Percentiles rank a stretch among this genome's conserved stretches.
Conservation (phyloP, 352 stramenopile species). For the Phytophthora sojae region DNA sequence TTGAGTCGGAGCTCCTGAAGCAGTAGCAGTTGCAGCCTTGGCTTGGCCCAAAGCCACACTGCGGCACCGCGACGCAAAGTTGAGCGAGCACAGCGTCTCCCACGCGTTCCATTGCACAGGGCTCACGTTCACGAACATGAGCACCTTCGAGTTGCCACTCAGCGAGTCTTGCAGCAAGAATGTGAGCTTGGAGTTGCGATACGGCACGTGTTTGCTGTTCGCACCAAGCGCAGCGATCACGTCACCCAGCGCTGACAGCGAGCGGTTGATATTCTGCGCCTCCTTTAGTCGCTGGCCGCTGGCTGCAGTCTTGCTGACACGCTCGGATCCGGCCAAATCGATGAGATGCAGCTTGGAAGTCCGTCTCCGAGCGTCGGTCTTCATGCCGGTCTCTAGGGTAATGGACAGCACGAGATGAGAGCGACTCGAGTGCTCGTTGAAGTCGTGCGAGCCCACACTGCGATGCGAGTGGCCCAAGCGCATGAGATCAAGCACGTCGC, state of each 20-base stretch:
- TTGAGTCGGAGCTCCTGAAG: constrained; percentile 17
- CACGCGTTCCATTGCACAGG: constrained; percentile 88
- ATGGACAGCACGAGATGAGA: constrained; percentile 94
- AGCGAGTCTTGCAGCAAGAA: constrained; percentile 89
- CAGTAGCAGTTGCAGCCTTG: constrained; percentile 49
- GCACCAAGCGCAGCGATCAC: constrained; percentile 93
- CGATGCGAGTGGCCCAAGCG: constrained; percentile 86
- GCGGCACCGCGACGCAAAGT: constrained; percentile 90
- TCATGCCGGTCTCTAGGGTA: constrained; percentile 63
- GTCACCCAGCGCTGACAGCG: constrained; percentile 93
- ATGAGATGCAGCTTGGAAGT: constrained; percentile 89
- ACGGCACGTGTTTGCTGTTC: constrained; percentile 94
- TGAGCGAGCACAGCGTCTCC: constrained; percentile 92
- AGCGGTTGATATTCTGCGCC: constrained; percentile 97
- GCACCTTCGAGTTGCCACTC: constrained; percentile 82
- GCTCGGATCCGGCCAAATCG: constrained; percentile 89
- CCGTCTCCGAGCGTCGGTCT: constrained; percentile 49
- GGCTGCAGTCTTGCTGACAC: constrained; percentile 91
- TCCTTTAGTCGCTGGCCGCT: constrained; percentile 95
- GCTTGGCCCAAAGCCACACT: constrained; percentile 89
- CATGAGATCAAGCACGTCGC: constrained; percentile 89
- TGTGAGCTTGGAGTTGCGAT: constrained; percentile 96
- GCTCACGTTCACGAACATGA: constrained; percentile 91
- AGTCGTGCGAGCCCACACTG: constrained; percentile 89
- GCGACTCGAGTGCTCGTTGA: constrained; percentile 94